Evolutionary conservation across 768 basidiomycete genomes (phyloP), one percentile per base, ranked within the genome.

Genomic region (Austroboletus festivus): DNA sequence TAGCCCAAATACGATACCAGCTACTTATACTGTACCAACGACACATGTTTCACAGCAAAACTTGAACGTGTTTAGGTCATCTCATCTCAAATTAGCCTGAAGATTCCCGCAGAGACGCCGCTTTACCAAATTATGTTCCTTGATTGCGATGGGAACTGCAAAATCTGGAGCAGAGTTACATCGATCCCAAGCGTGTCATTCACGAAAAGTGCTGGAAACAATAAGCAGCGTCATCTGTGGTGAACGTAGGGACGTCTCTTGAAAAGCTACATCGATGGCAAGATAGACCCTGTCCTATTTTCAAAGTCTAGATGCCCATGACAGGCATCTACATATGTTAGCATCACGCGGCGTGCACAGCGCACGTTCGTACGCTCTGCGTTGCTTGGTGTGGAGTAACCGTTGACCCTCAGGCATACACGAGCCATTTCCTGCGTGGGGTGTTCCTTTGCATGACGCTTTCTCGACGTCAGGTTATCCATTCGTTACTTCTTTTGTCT

Each of bases 51-150:
- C n/a, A n/a, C n/a, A n/a, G n/a, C n/a, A n/a, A n/a, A n/a, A n/a
- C n/a, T n/a, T n/a, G n/a, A n/a, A n/a, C n/a, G n/a, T n/a, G n/a
- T n/a, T n/a, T n/a, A n/a, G n/a, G n/a, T n/a, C n/a, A n/a, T n/a
- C n/a, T n/a, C n/a, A n/a, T n/a, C n/a, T n/a, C n/a, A n/a, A n/a
- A n/a, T n/a, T n/a, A n/a, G n/a, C n/a, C n/a, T n/a, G n/a, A n/a
- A n/a, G n/a, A n/a, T n/a, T n/a, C n/a, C n/a, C n/a, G n/a, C n/a
- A n/a, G n/a, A n/a, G n/a, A n/a, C n/a, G n/a, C n/a, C n/a, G n/a
- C n/a, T 12, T 28, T 48, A 48, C 5, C 42, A 40, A 19, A 35
- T 42, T 13, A 44, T 44, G 22, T 44, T 44, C 23, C 46, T 47
- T 11, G 39, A 42, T 16, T 39, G 31, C 19, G 46, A 47, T 15